Conservation (phyloP, 345 rosid genomes). For the Melaleuca alternifolia region DNA sequence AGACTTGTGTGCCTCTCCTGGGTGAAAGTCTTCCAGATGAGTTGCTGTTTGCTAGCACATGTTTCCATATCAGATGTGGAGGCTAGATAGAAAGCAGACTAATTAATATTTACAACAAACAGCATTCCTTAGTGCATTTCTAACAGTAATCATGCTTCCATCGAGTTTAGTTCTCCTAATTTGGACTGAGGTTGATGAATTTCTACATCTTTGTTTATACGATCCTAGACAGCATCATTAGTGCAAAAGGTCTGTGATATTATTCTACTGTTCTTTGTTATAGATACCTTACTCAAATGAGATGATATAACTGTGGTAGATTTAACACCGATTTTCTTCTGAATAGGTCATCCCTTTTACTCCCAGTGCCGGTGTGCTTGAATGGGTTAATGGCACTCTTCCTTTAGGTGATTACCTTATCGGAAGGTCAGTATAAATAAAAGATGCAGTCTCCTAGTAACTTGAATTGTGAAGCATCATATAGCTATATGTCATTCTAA, state of each 20-base stretch:
- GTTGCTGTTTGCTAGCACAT: background rate
- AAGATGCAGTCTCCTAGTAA: background rate
- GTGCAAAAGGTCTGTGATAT: background rate
- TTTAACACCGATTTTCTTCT: background rate
- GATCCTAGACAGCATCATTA: background rate
- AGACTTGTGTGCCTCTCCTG: background rate
- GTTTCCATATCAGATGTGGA: background rate
- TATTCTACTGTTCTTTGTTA: background rate
- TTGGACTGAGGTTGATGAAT: background rate
- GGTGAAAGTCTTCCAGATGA: background rate
- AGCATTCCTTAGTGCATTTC: too few species aligned
- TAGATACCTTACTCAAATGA: background rate
- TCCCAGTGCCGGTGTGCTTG: slow-evolving; percentile 98
- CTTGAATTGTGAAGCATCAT: background rate
- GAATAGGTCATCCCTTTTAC: slow-evolving; percentile 91
- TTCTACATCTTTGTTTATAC: background rate
- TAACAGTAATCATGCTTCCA: background rate
- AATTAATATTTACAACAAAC: background rate
- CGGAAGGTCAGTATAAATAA: slow-evolving; percentile 54
- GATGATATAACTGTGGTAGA: background rate
- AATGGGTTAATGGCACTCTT: slow-evolving; percentile 95
- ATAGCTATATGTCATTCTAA: background rate
- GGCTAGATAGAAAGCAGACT: background rate
- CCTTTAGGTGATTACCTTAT: slow-evolving; percentile 94
- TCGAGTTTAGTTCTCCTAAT: background rate